phyloP scores from a whole-genome alignment of 2,329 filamentous ascomycete genomes.

The Fusarium sp. region DNA sequence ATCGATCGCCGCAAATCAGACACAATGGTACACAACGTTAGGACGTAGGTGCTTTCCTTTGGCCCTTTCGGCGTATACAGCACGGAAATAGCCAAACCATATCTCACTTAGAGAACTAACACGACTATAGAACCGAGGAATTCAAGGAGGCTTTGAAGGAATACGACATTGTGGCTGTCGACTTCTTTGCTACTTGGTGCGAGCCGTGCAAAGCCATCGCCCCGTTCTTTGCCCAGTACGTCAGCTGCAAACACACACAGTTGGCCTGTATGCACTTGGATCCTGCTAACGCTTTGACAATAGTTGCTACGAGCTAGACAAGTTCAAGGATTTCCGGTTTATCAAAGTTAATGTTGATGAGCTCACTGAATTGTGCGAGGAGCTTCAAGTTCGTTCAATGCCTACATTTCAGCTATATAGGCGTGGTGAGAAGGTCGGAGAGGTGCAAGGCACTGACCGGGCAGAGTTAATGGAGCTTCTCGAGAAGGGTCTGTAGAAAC shows the following conservation, averaged over 20 bases:
- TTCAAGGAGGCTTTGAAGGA: conserved; percentile 30
- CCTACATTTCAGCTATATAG: conserved; percentile 36
- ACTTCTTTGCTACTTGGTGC: conserved; percentile 34
- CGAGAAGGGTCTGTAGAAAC: conserved; percentile 13
- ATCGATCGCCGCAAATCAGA: conserved; percentile 8
- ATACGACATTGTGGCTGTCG: conserved; percentile 29
- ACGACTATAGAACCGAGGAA: conserved; percentile 18
- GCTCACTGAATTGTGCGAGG: conserved; percentile 16
- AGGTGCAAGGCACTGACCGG: conserved; percentile 18
- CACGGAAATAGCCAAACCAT: too few species aligned
- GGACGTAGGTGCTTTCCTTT: conserved; percentile 8
- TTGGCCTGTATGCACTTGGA: accelerated
- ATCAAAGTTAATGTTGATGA: conserved; percentile 38
- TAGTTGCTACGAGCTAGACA: conserved; percentile 32
- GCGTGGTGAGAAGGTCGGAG: conserved; percentile 27
- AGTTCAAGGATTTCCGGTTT: conserved; percentile 39
- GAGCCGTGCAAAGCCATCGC: conserved; percentile 33
- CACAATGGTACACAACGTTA: conserved; percentile 40
- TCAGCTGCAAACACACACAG: accelerated
- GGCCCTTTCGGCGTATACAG: too few species aligned
- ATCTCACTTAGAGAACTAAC: not conserved
- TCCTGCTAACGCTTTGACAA: accelerated
- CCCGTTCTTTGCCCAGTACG: conserved; percentile 32
- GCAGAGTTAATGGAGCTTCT: conserved; percentile 29
- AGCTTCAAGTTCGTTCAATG: conserved; percentile 18